These are phyloP conservation scores for Farysia itapuensis DNA, from an alignment of 1,284 basidiomycete genomes.

Conservation along the genomic window DNA sequence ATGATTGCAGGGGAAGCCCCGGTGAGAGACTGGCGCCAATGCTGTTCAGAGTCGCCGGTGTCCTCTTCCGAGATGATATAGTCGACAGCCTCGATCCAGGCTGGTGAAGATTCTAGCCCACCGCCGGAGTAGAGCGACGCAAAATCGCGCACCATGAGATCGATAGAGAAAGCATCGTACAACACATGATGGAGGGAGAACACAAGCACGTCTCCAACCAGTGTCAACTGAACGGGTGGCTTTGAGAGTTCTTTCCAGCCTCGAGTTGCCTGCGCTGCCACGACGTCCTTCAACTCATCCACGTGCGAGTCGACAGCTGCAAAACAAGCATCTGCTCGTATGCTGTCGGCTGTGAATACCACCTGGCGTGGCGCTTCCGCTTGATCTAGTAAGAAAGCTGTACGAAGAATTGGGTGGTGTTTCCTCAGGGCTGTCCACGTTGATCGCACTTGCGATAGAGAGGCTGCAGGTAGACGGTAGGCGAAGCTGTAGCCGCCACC, in stretches of 20 bases:
- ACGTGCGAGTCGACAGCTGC: neutral
- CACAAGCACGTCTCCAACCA: slow-evolving; percentile 29
- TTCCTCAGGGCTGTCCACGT: slow-evolving; percentile 37
- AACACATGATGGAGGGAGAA: slow-evolving; percentile 52
- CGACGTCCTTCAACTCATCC: slow-evolving; percentile 4
- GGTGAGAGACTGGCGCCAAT: slow-evolving; percentile 15
- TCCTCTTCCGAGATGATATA: slow-evolving; percentile 6
- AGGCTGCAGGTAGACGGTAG: slow-evolving; percentile 13
- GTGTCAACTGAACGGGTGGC: slow-evolving; percentile 21
- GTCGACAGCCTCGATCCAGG: slow-evolving; percentile 21
- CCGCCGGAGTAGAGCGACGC: slow-evolving; percentile 20
- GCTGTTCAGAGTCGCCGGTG: slow-evolving; percentile 4
- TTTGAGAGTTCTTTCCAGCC: slow-evolving; percentile 14
- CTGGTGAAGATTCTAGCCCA: slow-evolving; percentile 2
- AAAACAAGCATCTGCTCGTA: slow-evolving; percentile 1
- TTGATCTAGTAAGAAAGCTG: slow-evolving; percentile 23
- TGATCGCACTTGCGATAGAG: slow-evolving; percentile 5
- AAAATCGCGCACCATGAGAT: slow-evolving; percentile 44
- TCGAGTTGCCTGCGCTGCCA: slow-evolving; percentile 3
- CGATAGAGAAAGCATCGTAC: slow-evolving; percentile 53
- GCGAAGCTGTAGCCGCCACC: slow-evolving; percentile 42
- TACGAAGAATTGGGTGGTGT: slow-evolving; percentile 45
- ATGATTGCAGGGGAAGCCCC: slow-evolving; percentile 5
- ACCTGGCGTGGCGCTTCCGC: slow-evolving; percentile 26
- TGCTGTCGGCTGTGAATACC: slow-evolving; percentile 4